Evolutionary conservation across 2,329 filamentous ascomycete genomes (phyloP).

Genomic region (Cyphellophora europaea): DNA sequence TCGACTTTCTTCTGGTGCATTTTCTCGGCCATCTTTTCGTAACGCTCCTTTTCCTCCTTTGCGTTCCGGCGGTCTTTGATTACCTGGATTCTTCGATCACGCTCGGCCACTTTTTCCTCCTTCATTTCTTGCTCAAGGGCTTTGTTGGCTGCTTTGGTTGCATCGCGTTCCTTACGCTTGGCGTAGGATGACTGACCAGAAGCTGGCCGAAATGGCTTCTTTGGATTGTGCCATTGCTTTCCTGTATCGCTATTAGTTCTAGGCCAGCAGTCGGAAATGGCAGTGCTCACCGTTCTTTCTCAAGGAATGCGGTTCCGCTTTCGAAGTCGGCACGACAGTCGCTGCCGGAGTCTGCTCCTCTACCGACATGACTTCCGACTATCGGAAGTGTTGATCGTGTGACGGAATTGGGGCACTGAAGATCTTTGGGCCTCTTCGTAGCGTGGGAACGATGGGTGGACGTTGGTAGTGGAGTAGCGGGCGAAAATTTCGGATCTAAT

Average conservation of each 20-base stretch:
- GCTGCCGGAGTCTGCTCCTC: too few species aligned
- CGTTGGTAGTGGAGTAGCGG: too few species aligned
- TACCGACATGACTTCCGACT: too few species aligned
- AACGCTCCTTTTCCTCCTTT: conserved; percentile 89
- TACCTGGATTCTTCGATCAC: conserved; percentile 65
- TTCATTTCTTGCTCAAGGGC: conserved; percentile 93
- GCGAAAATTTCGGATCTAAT: too few species aligned
- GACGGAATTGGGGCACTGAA: too few species aligned
- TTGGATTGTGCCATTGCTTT: conserved; percentile 85
- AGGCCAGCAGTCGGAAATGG: neutral
- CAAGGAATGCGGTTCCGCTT: conserved; percentile 2
- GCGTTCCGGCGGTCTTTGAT: conserved; percentile 78
- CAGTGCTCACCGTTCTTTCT: neutral
- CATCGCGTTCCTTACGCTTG: conserved; percentile 62
- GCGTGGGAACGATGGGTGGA: too few species aligned
- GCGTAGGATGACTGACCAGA: conserved; percentile 71
- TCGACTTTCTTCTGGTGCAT: conserved; percentile 97
- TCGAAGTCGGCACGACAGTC: too few species aligned
- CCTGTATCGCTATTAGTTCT: conserved; percentile 44
- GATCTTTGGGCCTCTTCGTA: too few species aligned
- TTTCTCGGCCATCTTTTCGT: conserved; percentile 89
- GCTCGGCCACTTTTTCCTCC: conserved; percentile 84
- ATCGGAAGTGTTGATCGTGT: too few species aligned
- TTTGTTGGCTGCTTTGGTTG: conserved; percentile 67
- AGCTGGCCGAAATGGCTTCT: conserved; percentile 75